Percentiles rank a stretch among this genome's conserved stretches.
Evolutionary conservation across 768 basidiomycete species (phyloP).

Genomic region (Boletus rufocinnamomeus): DNA sequence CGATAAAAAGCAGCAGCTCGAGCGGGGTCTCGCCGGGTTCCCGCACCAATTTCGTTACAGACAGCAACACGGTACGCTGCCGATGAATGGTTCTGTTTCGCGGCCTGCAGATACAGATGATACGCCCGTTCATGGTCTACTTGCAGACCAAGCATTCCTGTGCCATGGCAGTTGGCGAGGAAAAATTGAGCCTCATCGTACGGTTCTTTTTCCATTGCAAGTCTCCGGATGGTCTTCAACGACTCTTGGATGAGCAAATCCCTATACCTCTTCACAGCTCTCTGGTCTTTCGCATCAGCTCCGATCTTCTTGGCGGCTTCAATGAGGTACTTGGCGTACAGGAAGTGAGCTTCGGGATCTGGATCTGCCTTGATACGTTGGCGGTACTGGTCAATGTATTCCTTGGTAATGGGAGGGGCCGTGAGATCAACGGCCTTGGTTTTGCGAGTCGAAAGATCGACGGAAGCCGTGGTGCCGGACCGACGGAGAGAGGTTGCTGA

Average conservation of each 20-base stretch:
- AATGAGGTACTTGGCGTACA: slow-evolving; percentile 98
- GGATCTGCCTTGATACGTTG: slow-evolving; percentile 96
- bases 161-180: slow-evolving; percentile 95
- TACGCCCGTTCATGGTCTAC: slow-evolving; percentile 99
- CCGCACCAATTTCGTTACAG: slow-evolving; percentile 98
- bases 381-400: slow-evolving; percentile 97
- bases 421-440: slow-evolving; percentile 81
- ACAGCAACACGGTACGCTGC: slow-evolving; percentile 97
- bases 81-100: slow-evolving; percentile 94
- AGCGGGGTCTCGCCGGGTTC: slow-evolving; percentile 83
- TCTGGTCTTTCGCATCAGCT: slow-evolving; percentile 68
- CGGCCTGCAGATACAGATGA: slow-evolving; percentile 94
- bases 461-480: slow-evolving; percentile 57
- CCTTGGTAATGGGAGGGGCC: slow-evolving; percentile 88
- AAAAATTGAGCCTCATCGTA: slow-evolving; percentile 99
- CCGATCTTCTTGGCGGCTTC: slow-evolving; percentile 96
- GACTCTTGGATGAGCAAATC: slow-evolving; percentile 86
- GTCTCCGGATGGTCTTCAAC: slow-evolving; percentile 86
- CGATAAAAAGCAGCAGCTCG: slow-evolving; percentile 95
- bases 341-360: slow-evolving; percentile 96
- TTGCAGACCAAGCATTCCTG: slow-evolving; percentile 91
- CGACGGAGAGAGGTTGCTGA: slow-evolving; percentile 50
- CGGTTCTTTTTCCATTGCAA: slow-evolving; percentile 90
- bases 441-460: slow-evolving; percentile 59
- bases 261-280: slow-evolving; percentile 86